Percentiles rank a stretch among this genome's conserved stretches.
Evolutionary conservation across 345 rosid species (phyloP).

Genomic region (Citrus hindsii): DNA sequence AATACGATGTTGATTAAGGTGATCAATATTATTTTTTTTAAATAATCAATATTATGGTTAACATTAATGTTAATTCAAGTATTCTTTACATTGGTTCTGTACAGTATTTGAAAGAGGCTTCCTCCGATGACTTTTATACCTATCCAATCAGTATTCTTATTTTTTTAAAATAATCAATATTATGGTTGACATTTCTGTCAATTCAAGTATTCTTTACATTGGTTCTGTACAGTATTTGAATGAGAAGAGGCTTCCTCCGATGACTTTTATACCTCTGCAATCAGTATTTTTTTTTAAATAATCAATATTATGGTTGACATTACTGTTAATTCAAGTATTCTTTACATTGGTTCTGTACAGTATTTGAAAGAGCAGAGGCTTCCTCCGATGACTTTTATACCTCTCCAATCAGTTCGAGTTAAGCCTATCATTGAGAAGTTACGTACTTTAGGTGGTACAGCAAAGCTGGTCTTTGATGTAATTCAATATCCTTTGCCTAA

Average conservation of each 20-base stretch:
- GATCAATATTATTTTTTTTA: not conserved
- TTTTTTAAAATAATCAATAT: not conserved
- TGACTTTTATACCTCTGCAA: constrained; percentile 93
- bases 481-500: constrained; percentile 85
- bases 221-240: constrained; percentile 77
- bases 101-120: constrained; percentile 99
- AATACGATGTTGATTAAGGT: not conserved
- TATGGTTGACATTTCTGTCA: constrained; percentile 4
- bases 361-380: constrained; percentile 97
- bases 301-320: constrained; percentile 1
- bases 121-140: constrained; percentile 99
- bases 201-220: constrained; percentile 11
- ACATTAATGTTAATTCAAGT: constrained; percentile 13
- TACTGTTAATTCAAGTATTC: constrained; percentile 13
- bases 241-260: constrained; percentile 98
- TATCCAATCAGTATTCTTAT: constrained; percentile 56
- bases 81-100: constrained; percentile 20
- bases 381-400: constrained; percentile 98
- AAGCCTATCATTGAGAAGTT: constrained; percentile 81
- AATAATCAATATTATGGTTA: not conserved
- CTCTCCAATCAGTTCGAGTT: constrained; percentile 91
- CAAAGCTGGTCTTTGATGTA: constrained; percentile 81
- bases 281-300: constrained; percentile 32
- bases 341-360: constrained; percentile 46
- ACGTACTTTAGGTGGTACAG: constrained; percentile 79